phyloP scores from a whole-genome alignment of 2,329 filamentous ascomycete species.

The Metarhizium rileyi region DNA sequence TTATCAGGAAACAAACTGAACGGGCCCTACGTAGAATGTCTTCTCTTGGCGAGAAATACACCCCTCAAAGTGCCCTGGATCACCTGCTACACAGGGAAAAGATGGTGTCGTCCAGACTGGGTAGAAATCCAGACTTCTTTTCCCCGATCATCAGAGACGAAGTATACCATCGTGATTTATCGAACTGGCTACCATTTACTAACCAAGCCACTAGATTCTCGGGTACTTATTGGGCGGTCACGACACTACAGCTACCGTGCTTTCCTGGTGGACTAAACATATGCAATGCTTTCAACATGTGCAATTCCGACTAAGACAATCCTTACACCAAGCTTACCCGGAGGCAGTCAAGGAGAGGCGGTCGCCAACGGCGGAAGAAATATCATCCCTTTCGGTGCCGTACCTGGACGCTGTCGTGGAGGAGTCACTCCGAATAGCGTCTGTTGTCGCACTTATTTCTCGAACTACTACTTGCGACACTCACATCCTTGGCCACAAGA shows the following conservation, averaged over 20 bases:
- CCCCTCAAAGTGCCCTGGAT: constrained; percentile 19
- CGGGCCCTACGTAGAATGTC: constrained; percentile 12
- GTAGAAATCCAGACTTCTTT: constrained; percentile 21
- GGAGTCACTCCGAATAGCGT: constrained; percentile 24
- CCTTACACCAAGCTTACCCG: constrained; percentile 13
- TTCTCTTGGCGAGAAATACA: constrained; percentile 2
- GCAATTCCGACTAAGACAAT: constrained; percentile 17
- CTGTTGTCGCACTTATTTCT: constrained; percentile 19
- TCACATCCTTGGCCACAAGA: constrained; percentile 20
- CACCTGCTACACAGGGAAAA: constrained; percentile 25
- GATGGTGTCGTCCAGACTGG: constrained; percentile 19
- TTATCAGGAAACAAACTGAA: constrained; percentile 14
- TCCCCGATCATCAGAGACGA: constrained; percentile 25
- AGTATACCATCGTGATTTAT: constrained; percentile 9
- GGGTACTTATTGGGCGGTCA: constrained; percentile 22
- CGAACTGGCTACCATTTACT: not conserved
- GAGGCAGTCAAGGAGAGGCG: constrained; percentile 14
- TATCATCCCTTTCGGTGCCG: constrained; percentile 17
- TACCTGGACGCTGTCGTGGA: constrained; percentile 29
- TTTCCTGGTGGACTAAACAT: constrained; percentile 22
- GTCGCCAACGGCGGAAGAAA: constrained; percentile 20
- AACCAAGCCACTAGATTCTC: constrained; percentile 11
- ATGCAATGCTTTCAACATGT: constrained; percentile 14
- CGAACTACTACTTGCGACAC: constrained; percentile 23
- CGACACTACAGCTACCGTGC: constrained; percentile 18